Evolutionary conservation across 2,329 filamentous ascomycete genomes (phyloP).

Genomic region (Botrytis cinerea): DNA sequence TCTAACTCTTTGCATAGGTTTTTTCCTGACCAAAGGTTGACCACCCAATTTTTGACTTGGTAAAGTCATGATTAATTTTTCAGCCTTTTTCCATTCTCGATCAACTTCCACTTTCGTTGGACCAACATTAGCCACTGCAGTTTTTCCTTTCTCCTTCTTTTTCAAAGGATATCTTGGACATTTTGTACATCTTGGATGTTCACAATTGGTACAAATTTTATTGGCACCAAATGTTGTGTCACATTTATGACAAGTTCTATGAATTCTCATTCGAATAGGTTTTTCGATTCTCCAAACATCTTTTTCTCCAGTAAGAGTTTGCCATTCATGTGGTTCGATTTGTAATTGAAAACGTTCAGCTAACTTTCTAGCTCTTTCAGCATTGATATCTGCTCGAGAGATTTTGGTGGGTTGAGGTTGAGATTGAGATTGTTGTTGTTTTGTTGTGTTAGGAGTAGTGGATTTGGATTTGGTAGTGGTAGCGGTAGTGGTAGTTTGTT

Average conservation of each 20-base stretch:
- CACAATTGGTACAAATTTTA: constrained; percentile 74
- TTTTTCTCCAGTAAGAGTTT: constrained; percentile 33
- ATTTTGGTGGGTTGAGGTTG: constrained; percentile 31
- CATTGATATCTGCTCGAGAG: constrained; percentile 37
- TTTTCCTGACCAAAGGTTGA: constrained; percentile 71
- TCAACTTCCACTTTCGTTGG: constrained; percentile 32
- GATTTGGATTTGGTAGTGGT: neutral
- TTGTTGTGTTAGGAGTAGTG: constrained; percentile 16
- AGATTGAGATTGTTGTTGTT: neutral
- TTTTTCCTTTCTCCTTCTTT: constrained; percentile 55
- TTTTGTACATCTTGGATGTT: constrained; percentile 77
- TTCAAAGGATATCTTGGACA: constrained; percentile 69
- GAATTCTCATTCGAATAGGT: constrained; percentile 75
- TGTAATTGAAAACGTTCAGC: constrained; percentile 44
- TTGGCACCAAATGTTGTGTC: constrained; percentile 70
- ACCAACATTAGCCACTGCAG: constrained; percentile 53
- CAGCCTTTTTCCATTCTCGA: constrained; percentile 37
- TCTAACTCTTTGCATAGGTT: constrained; percentile 70
- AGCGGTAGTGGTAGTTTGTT: neutral
- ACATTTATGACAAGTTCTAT: constrained; percentile 80
- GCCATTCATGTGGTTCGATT: constrained; percentile 42
- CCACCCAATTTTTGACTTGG: constrained; percentile 63
- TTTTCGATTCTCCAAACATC: constrained; percentile 62
- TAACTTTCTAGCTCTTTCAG: constrained; percentile 42
- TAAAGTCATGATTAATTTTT: constrained; percentile 58